phyloP scores from a whole-genome alignment of 108 stramenopile genomes.

The Fragilaria crotonensis region DNA sequence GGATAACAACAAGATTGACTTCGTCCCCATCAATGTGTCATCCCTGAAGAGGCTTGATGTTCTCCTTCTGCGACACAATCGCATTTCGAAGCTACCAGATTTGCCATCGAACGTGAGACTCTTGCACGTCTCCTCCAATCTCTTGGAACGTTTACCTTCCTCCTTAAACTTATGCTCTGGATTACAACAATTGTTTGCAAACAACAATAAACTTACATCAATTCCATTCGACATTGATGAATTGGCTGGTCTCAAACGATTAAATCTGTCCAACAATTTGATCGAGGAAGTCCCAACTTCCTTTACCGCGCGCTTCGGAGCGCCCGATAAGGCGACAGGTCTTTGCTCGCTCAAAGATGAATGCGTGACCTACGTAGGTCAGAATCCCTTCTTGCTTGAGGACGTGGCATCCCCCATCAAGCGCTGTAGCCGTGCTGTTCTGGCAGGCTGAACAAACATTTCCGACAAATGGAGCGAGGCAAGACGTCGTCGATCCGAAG shows the following conservation, averaged over 20 bases:
- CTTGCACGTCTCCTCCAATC: conserved; percentile 53
- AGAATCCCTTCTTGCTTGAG: background rate
- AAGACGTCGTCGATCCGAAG: too few species aligned
- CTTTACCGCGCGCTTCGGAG: conserved; percentile 30
- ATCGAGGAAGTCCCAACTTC: conserved; percentile 19
- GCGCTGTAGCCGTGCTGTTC: too few species aligned
- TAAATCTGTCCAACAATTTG: conserved; percentile 42
- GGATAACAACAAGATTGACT: conserved; percentile 38
- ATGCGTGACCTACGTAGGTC: background rate
- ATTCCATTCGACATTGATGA: conserved; percentile 16
- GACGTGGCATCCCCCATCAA: too few species aligned
- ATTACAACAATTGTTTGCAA: conserved; percentile 41
- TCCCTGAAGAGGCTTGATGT: conserved; percentile 22
- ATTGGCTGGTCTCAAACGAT: conserved; percentile 20
- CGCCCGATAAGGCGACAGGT: conserved; percentile 17
- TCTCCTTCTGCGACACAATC: conserved; percentile 21
- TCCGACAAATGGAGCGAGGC: too few species aligned
- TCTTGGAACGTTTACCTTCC: conserved; percentile 23
- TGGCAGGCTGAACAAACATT: too few species aligned
- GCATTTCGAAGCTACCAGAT: conserved; percentile 26
- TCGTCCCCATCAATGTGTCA: conserved; percentile 26
- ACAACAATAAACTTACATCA: conserved; percentile 30
- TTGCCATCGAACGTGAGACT: conserved; percentile 26
- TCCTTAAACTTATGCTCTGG: conserved; percentile 13
- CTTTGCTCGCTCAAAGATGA: conserved; percentile 5